A percentile compares a stretch with the other conserved stretches of the same genome.
Conservation (phyloP, 2,329 filamentous ascomycete genomes). For the Colletotrichum sp. region DNA sequence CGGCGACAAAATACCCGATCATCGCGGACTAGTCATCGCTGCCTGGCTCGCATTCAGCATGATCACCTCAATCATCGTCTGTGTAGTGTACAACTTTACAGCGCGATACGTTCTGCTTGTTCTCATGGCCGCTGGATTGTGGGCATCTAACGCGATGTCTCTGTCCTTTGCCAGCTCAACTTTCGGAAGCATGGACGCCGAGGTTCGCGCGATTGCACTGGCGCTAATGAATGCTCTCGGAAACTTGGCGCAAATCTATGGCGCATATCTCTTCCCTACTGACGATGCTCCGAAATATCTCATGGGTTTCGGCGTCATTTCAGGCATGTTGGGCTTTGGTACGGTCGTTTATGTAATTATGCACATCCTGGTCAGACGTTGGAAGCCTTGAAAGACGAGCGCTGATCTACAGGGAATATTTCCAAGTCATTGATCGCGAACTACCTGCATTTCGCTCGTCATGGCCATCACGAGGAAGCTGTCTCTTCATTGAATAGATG, state of each 20-base stretch:
- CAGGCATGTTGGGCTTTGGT: conserved; percentile 15
- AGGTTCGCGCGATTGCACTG: conserved; percentile 49
- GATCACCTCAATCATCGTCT: conserved; percentile 43
- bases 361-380: not conserved
- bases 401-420: accelerated
- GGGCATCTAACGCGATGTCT: conserved; percentile 57
- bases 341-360: not conserved
- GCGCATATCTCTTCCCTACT: conserved; percentile 56
- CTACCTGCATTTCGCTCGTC: too few species aligned
- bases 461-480: not conserved
- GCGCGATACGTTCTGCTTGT: conserved; percentile 58
- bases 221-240: conserved; percentile 61
- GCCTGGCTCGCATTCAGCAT: conserved; percentile 49
- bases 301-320: conserved; percentile 38
- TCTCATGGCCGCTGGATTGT: conserved; percentile 60
- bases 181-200: conserved; percentile 53
- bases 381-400: not conserved
- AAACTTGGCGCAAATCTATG: conserved; percentile 62
- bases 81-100: conserved; percentile 55
- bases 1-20: conserved; percentile 47
- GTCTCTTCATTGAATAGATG: not conserved
- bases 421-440: too few species aligned
- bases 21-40: conserved; percentile 53
- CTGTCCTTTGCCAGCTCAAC: conserved; percentile 57
- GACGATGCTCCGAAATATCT: conserved; percentile 54